phyloP scores from a whole-genome alignment of 2,329 filamentous ascomycete species.

The Chaetoscypha palmicola region DNA sequence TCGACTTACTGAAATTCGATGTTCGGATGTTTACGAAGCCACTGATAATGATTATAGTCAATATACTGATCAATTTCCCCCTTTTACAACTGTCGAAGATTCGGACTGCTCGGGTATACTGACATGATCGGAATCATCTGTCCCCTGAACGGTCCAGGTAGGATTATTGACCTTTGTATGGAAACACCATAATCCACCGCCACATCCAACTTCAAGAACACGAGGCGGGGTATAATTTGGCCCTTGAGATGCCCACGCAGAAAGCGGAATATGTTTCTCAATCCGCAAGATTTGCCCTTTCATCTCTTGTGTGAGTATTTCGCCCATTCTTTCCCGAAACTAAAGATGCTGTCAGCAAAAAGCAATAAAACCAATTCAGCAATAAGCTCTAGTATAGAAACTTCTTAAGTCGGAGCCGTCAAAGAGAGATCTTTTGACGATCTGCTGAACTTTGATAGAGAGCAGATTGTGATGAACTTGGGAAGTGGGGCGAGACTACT shows the following conservation, averaged over 20 bases:
- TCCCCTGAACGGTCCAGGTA: constrained; percentile 27
- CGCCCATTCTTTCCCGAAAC: constrained; percentile 19
- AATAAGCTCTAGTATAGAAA: no score
- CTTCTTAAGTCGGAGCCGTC: no score
- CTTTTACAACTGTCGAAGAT: no score
- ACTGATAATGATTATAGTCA: no score
- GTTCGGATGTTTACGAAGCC: constrained; percentile 19
- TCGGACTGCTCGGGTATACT: no score
- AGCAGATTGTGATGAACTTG: background rate
- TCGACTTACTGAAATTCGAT: constrained; percentile 13
- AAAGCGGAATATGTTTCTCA: constrained; percentile 9
- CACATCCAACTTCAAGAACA: constrained; percentile 28
- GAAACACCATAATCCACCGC: constrained; percentile 27
- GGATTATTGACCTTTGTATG: constrained; percentile 23
- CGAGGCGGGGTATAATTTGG: constrained; percentile 19
- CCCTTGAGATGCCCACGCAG: constrained; percentile 1
- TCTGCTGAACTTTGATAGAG: background rate
- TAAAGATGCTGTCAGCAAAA: constrained; percentile 4
- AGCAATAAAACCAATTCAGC: no score
- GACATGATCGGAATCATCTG: constrained; percentile 28
- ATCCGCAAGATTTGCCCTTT: constrained; percentile 11
- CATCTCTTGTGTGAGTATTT: constrained; percentile 17
- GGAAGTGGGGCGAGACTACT: background rate
- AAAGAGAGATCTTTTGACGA: no score
- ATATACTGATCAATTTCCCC: no score